A percentile compares a stretch with the other conserved stretches of the same genome.
phyloP scores from a whole-genome alignment of 1,284 basidiomycete genomes.

The Leccinum ponderosum region DNA sequence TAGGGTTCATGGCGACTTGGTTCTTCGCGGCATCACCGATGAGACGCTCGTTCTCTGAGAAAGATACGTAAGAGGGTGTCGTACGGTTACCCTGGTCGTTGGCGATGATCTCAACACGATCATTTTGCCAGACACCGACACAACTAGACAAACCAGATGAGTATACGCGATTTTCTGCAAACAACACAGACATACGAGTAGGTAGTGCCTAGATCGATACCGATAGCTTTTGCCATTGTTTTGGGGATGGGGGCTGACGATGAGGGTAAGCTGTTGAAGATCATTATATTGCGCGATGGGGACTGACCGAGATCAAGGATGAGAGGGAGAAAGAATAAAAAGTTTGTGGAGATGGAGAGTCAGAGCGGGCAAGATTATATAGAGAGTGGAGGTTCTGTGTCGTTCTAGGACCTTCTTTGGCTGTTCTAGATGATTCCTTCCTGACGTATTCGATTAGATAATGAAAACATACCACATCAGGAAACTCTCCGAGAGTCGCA shows the following conservation, averaged over 20 bases:
- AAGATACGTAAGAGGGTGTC: conserved; percentile 92
- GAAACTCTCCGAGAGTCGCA: not conserved
- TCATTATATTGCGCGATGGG: conserved; percentile 2
- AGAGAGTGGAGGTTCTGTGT: conserved; percentile 31
- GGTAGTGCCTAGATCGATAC: conserved; percentile 90
- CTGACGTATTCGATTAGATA: conserved; percentile 37
- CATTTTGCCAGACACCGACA: conserved; percentile 97
- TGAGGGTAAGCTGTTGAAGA: not conserved
- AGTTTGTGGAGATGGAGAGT: conserved; percentile 10
- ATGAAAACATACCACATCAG: conserved; percentile 14
- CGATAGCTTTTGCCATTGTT: conserved; percentile 81
- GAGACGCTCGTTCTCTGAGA: conserved; percentile 92
- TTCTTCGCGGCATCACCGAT: conserved; percentile 97
- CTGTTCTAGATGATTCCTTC: conserved; percentile 38
- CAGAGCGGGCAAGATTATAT: conserved; percentile 33
- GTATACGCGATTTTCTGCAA: not conserved
- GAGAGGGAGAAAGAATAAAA: conserved; percentile 16
- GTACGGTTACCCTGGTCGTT: conserved; percentile 99
- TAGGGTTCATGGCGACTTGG: conserved; percentile 87
- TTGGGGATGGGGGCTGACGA: conserved; percentile 4
- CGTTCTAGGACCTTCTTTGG: conserved; percentile 40
- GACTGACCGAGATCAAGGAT: conserved; percentile 18
- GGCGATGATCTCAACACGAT: conserved; percentile 97
- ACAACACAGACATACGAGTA: conserved; percentile 61
- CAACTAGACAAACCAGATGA: conserved; percentile 46